phyloP scores from a whole-genome alignment of 371 early-diverging fungal species.

The Mucor ambiguus region DNA sequence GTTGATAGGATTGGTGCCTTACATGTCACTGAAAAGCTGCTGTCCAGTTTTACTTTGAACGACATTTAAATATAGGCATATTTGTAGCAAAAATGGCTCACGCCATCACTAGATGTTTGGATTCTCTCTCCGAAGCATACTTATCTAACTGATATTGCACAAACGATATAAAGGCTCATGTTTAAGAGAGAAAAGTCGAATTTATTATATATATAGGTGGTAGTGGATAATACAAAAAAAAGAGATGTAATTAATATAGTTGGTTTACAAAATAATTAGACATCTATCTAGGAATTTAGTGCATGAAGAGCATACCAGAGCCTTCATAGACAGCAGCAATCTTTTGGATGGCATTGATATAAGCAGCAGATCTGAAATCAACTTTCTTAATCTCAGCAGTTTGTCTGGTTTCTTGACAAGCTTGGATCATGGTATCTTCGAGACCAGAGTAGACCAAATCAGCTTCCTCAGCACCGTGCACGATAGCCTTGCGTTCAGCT shows the following conservation, averaged over 20 bases:
- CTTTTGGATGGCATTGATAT: slow-evolving; percentile 87
- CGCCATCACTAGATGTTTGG: slow-evolving; percentile 85
- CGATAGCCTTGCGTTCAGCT: slow-evolving; percentile 76
- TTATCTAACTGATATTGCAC: slow-evolving; percentile 70
- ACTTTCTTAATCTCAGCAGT: slow-evolving; percentile 65
- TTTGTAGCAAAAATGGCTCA: slow-evolving; percentile 91
- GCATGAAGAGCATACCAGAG: slow-evolving; percentile 81
- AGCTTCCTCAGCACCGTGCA: slow-evolving; percentile 90
- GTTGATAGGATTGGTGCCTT: slow-evolving; percentile 81
- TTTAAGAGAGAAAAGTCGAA: not conserved
- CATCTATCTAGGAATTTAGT: slow-evolving; percentile 23
- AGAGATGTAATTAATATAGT: not conserved
- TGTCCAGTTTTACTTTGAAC: too few species aligned
- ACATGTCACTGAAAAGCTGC: slow-evolving; percentile 83
- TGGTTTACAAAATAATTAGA: not conserved
- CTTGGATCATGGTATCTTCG: slow-evolving; percentile 89
- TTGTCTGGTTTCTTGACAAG: slow-evolving; percentile 64
- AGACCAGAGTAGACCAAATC: slow-evolving; percentile 90
- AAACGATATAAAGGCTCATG: slow-evolving; percentile 87
- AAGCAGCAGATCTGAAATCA: slow-evolving; percentile 87
- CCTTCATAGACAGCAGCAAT: slow-evolving; percentile 79
- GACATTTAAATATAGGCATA: slow-evolving; percentile 90
- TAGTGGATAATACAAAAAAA: slow-evolving; percentile 8
- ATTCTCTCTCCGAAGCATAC: too few species aligned
- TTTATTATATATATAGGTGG: slow-evolving; percentile 8